A percentile compares a stretch with the other conserved stretches of the same genome.
Conservation (phyloP, 495 filamentous ascomycete species). For the Cetradonia linearis region DNA sequence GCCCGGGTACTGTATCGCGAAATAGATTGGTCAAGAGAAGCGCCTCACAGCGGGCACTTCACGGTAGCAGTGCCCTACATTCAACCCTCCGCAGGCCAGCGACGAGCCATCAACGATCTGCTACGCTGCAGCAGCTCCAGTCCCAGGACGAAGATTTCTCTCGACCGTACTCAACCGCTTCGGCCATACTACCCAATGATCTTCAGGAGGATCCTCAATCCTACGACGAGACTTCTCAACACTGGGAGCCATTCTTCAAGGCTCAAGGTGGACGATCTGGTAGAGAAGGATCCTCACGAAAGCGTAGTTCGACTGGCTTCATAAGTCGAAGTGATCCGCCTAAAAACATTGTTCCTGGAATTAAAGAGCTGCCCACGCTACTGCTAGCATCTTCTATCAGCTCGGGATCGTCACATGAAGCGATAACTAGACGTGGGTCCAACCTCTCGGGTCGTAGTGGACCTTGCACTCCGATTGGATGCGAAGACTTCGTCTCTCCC, state of each 20-base stretch:
- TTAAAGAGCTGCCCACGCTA: slow-evolving; percentile 31
- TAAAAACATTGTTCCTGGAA: slow-evolving; percentile 27
- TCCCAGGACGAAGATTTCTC: slow-evolving; percentile 14
- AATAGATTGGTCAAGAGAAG: slow-evolving; percentile 89
- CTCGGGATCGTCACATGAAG: slow-evolving; percentile 18
- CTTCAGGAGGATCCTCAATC: slow-evolving; percentile 16
- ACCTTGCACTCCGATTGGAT: slow-evolving; percentile 23
- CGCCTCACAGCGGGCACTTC: slow-evolving; percentile 48
- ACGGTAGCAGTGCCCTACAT: slow-evolving; percentile 27
- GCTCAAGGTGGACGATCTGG: slow-evolving; percentile 30
- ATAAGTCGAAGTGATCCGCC: slow-evolving; percentile 24
- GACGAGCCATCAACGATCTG: slow-evolving; percentile 78
- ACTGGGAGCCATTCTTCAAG: slow-evolving; percentile 41
- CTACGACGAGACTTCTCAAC: slow-evolving; percentile 17
- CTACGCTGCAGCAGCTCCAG: slow-evolving; percentile 41
- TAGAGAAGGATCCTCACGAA: slow-evolving; percentile 31
- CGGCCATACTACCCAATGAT: slow-evolving; percentile 18
- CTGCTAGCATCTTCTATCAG: slow-evolving; percentile 34
- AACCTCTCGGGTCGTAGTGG: slow-evolving; percentile 17
- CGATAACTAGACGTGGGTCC: slow-evolving; percentile 9
- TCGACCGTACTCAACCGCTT: slow-evolving; percentile 9
- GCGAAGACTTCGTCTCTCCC: slow-evolving; percentile 2
- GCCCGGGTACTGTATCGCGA: slow-evolving; percentile 42
- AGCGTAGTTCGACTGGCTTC: slow-evolving; percentile 23
- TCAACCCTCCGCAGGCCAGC: slow-evolving; percentile 64